phyloP scores from a whole-genome alignment of 225 moss, liverwort and hornwort genomes.

The Polytrichum formosum region DNA sequence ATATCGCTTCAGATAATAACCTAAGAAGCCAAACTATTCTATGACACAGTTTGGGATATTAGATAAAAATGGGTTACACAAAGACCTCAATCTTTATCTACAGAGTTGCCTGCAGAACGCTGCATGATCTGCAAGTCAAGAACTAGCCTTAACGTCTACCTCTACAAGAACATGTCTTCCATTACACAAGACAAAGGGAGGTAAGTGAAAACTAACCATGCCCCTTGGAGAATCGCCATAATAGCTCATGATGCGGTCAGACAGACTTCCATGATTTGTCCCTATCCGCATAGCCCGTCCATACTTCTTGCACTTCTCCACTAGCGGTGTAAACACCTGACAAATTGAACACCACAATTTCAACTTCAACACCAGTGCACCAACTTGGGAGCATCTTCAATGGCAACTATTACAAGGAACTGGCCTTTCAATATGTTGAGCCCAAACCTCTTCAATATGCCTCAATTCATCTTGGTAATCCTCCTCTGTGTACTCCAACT shows the following conservation, averaged over 20 bases:
- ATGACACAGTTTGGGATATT: too few relatives aligned
- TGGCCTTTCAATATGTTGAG: background rate
- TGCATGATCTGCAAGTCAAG: too few relatives aligned
- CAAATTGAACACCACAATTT: background rate
- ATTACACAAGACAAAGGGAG: background rate
- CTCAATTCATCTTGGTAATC: constrained; percentile 75
- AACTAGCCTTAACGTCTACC: too few relatives aligned
- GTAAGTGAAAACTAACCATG: constrained; percentile 55
- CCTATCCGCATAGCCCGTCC: constrained; percentile 91
- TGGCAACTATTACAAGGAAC: too few relatives aligned
- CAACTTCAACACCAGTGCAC: background rate
- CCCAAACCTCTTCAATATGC: constrained; percentile 80
- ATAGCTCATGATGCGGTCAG: constrained; percentile 99
- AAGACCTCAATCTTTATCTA: too few relatives aligned
- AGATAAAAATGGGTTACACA: too few relatives aligned
- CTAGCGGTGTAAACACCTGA: constrained; percentile 80
- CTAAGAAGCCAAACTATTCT: too few relatives aligned
- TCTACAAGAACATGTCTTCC: too few relatives aligned
- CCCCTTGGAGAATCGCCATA: constrained; percentile 96
- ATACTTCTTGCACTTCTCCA: constrained; percentile 93
- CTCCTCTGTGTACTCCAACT: constrained; percentile 69
- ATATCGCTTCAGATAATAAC: too few relatives aligned
- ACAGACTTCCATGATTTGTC: constrained; percentile 96
- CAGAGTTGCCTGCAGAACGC: too few relatives aligned
- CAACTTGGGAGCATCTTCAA: too few relatives aligned